Evolutionary conservation across 495 filamentous ascomycete genomes (phyloP), one percentile per base, ranked within the genome.

Genomic region (Friedmanniomyces simplex): DNA sequence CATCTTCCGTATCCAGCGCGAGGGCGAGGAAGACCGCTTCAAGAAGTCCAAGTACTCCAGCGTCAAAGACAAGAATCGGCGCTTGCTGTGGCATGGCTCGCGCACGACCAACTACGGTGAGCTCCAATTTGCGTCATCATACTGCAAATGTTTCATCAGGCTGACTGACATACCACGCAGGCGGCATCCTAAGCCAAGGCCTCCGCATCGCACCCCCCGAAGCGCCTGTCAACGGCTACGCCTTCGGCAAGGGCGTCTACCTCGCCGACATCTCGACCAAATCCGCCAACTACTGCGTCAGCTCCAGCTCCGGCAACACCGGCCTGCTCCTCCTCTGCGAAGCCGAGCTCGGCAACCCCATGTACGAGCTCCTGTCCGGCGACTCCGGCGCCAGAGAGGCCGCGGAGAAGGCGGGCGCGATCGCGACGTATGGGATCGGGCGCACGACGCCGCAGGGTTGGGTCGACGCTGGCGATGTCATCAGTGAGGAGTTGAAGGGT

Each of bases 201-300:
- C 75, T 95, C 8, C 86, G 87, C 12, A 94, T 95, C 55, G 89
- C 89, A 0, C 88, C 89, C 0, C 87, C 88, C 0, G 87, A 91
- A 68, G 87, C 87, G 0, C 89, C 87, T 1, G 82, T 82, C 2
- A 81, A 76, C 48, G 89, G 88, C 0, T 90, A 57, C 28, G 36
- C 36, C 6, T 57, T 57, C 46, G 54, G 46, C 21, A 55, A 57
- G 67, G 90, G 89, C n/a, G 82, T 95, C 43, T 95, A 96, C 66
- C 75, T 95, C 1, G 89, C 90, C 13, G 90, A 96, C 64, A 86
- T 87, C 71, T 84, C 80, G 59, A 79, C 72, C 67, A 87, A 90
- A 69, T 88, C 84, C 4, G 88, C 88, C 21, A 80, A 82, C 59
- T 95, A 94, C 72, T 93, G 88, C 67, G 77, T 68, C 53, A 57